Evolutionary conservation across 257 asterid species (phyloP), one percentile per base, ranked within the genome.

Genomic region (Misopates orontium): DNA sequence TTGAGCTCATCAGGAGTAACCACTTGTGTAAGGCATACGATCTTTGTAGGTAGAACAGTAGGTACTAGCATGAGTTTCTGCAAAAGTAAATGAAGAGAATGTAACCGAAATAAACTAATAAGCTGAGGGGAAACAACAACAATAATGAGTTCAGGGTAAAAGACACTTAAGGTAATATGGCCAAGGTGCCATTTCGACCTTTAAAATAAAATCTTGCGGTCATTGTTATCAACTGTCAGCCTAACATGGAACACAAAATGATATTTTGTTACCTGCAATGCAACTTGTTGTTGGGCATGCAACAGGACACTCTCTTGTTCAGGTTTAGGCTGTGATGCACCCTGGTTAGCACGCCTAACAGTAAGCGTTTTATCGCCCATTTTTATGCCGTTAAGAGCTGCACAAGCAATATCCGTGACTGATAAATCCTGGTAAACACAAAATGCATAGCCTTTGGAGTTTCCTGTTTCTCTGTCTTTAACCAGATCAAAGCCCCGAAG

Each of bases 351-450:
- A 69, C 96, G 99, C 62, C 96, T 81, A 24, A 94, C 98, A 32
- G 96, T 94, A 68, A 94, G 96, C 5, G 97, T 90, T 78, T 94
- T 90, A 72, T 94, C 97, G 7, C 97, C 99, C 97, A 94, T 90
- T 79, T 90, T 94, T 66, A 94, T 94, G 66, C 99, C 99, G 73
- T 94, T 94, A 51, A 94, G 96, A 72, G 97, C 97, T 62, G 95
- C 93, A 76, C 99, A 94, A 56, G 99, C 97, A 77, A 94, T 90
- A 80, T 94, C 97, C 17, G 99, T 94, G 56, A 94, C 97, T 10
- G 97, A 83, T 45, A 87, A 72, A 72, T 94, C 99, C 66, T 84
- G 85, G 72, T 90, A 94, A 60, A 94, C 97, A 81, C 99, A 94
- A 73, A 94, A 94, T 5, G 99, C 99, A 81, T 94, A 90, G 79